Conservation (phyloP, 1,284 basidiomycete genomes). For the Cryptococcus sp. region DNA sequence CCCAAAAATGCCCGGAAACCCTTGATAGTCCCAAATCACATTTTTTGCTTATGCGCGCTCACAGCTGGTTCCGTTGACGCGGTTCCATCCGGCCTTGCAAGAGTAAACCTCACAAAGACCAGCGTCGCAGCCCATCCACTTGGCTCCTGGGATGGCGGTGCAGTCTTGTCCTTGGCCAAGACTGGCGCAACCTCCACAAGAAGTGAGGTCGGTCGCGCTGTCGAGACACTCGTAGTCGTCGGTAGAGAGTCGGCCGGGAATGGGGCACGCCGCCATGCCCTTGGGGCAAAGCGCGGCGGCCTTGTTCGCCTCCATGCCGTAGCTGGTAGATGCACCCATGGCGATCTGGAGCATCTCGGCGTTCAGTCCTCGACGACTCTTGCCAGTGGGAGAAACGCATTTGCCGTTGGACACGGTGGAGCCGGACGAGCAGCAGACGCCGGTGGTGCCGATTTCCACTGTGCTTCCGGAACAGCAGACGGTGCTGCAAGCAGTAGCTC, state of each 20-base stretch:
- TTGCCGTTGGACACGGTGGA: constrained; percentile 24
- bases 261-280: constrained; percentile 64
- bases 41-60: constrained; percentile 2
- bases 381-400: constrained; percentile 25
- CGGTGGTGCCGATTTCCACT: constrained; percentile 26
- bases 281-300: constrained; percentile 58
- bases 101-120: constrained; percentile 59
- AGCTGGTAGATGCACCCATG: not conserved
- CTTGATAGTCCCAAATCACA: too few relatives aligned
- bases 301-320: constrained; percentile 29
- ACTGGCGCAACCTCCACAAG: constrained; percentile 69
- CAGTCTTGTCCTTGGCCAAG: constrained; percentile 68
- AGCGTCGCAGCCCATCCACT: constrained; percentile 68
- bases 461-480: constrained; percentile 29
- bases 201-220: constrained; percentile 41
- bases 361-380: not conserved
- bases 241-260: constrained; percentile 35
- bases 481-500: constrained; percentile 21
- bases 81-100: constrained; percentile 40
- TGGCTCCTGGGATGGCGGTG: constrained; percentile 63
- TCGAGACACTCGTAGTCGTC: constrained; percentile 61
- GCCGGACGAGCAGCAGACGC: constrained; percentile 30
- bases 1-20: too few relatives aligned
- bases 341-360: constrained; percentile 16
- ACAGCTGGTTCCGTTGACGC: constrained; percentile 12